phyloP scores from a whole-genome alignment of 495 filamentous ascomycete species.

The Penicillium paradoxum region DNA sequence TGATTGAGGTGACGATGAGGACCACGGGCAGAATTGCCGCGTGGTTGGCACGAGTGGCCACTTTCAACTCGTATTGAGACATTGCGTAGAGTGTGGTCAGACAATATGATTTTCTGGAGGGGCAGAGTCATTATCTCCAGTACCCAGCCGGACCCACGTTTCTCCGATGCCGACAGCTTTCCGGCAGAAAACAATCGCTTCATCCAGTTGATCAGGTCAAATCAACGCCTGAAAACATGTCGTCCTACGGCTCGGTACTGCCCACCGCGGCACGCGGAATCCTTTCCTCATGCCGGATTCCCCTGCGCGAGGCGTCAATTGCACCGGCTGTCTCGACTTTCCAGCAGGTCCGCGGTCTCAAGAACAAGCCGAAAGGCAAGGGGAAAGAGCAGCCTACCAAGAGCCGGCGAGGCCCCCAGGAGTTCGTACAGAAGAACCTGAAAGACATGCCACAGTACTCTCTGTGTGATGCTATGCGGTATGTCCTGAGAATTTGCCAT shows the following conservation, averaged over 20 bases:
- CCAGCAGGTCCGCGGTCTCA: slow-evolving; percentile 38
- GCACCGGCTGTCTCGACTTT: slow-evolving; percentile 29
- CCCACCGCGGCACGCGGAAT: slow-evolving; percentile 37
- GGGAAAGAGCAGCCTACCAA: slow-evolving; percentile 51
- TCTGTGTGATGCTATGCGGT: slow-evolving; percentile 93
- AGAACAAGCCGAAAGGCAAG: slow-evolving; percentile 32
- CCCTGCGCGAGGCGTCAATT: slow-evolving; percentile 31
- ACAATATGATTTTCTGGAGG: slow-evolving; percentile 16
- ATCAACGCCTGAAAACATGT: slow-evolving; percentile 28
- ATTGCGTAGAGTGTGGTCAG: slow-evolving; percentile 18
- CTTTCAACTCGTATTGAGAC: slow-evolving; percentile 42
- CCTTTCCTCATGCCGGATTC: slow-evolving; percentile 33
- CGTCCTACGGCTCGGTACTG: slow-evolving; percentile 35
- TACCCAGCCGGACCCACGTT: slow-evolving; percentile 27
- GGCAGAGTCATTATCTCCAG: slow-evolving; percentile 21
- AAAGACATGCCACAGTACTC: slow-evolving; percentile 63
- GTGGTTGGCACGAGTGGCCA: slow-evolving; percentile 61
- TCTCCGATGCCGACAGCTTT: slow-evolving; percentile 32
- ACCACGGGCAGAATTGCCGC: slow-evolving; percentile 45
- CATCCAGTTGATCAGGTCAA: slow-evolving; percentile 10
- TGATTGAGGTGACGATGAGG: slow-evolving; percentile 47
- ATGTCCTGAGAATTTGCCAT: slow-evolving; percentile 22
- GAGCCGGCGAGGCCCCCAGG: slow-evolving; percentile 59
- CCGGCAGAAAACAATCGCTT: slow-evolving; percentile 38
- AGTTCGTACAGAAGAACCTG: slow-evolving; percentile 58